A percentile compares a stretch with the other conserved stretches of the same genome.
These are phyloP conservation scores for Candida albicans DNA, from an alignment of 1,139 yeast species.

Conservation along the genomic window DNA sequence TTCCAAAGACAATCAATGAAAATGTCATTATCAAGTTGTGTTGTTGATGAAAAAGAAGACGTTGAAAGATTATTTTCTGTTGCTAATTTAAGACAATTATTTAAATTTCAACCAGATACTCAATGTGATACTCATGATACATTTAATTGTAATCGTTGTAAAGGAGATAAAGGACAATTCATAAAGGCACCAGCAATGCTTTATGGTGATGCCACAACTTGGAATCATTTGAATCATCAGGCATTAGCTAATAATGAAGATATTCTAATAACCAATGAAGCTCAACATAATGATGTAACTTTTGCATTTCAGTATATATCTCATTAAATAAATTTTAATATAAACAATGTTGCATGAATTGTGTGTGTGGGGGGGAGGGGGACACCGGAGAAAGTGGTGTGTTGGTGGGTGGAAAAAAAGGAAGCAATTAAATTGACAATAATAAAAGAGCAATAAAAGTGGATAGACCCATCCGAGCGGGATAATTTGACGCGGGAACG, in stretches of 20 bases:
- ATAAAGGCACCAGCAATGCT: conserved; percentile 81
- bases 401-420: background rate
- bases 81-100: conserved; percentile 74
- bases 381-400: too few species aligned
- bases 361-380: background rate
- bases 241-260: conserved; percentile 71
- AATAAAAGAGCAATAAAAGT: too few species aligned
- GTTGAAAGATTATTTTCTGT: conserved; percentile 90
- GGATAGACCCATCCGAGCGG: too few species aligned
- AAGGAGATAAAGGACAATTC: conserved; percentile 53
- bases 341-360: background rate
- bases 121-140: conserved; percentile 92
- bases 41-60: conserved; percentile 94
- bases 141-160: conserved; percentile 83
- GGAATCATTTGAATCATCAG: conserved; percentile 84
- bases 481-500: background rate
- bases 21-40: conserved; percentile 88
- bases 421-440: background rate
- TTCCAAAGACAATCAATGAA: conserved; percentile 98
- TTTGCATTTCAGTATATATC: conserved; percentile 94
- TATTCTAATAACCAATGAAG: conserved; percentile 71
- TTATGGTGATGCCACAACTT: conserved; percentile 96
- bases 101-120: conserved; percentile 67
- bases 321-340: conserved; percentile 42
- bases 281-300: conserved; percentile 65